Evolutionary conservation across 2,329 filamentous ascomycete species (phyloP).

Genomic region (Aureobasidium subglaciale): DNA sequence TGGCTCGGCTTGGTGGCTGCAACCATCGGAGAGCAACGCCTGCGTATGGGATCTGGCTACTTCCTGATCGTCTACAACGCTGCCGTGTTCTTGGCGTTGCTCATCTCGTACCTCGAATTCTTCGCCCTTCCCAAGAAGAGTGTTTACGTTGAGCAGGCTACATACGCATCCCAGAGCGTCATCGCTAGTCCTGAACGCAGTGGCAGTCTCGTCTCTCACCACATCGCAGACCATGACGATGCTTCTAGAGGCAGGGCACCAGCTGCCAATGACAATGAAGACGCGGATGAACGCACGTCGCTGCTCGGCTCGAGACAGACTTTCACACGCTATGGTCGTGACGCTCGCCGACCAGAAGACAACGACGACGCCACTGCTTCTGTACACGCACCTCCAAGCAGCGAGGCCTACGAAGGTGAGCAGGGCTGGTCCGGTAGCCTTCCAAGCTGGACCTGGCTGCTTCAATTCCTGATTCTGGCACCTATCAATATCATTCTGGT

Average conservation of each 20-base stretch:
- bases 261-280: constrained; percentile 33
- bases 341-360: constrained; percentile 15
- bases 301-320: constrained; percentile 35
- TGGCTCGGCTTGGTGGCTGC: constrained; percentile 67
- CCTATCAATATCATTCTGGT: constrained; percentile 72
- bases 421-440: constrained; percentile 78
- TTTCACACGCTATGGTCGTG: constrained; percentile 18
- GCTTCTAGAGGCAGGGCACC: constrained; percentile 21
- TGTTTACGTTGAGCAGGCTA: constrained; percentile 57
- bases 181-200: constrained; percentile 1
- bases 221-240: constrained; percentile 1
- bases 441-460: constrained; percentile 77
- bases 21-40: constrained; percentile 69
- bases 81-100: constrained; percentile 63
- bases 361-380: constrained; percentile 21
- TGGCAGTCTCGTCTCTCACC: constrained; percentile 5
- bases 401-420: constrained; percentile 57
- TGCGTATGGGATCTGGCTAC: constrained; percentile 69
- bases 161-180: constrained; percentile 21
- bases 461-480: constrained; percentile 75
- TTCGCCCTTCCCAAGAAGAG: constrained; percentile 65
- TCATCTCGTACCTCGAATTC: constrained; percentile 72
- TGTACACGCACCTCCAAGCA: constrained; percentile 23
- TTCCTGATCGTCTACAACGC: constrained; percentile 74
- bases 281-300: constrained; percentile 50